Percentiles rank a stretch among this genome's conserved stretches.
Conservation (phyloP, 2,329 filamentous ascomycete genomes). For the Colletotrichum agaves region DNA sequence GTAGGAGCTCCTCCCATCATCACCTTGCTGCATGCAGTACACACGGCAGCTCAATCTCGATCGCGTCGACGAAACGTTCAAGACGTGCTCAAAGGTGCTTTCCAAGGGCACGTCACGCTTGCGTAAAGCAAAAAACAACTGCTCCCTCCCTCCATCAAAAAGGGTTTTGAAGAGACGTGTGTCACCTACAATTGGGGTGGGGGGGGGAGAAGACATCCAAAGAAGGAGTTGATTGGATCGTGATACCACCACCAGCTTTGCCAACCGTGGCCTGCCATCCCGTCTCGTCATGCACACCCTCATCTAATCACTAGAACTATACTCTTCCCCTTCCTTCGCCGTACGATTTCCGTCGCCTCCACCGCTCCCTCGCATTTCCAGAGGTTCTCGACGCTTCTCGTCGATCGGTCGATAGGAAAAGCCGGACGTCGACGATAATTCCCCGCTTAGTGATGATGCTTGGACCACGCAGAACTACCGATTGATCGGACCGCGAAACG, state of each 20-base stretch:
- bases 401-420: neutral
- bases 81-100: neutral
- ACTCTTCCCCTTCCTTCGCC: neutral
- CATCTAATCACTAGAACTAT: constrained; percentile 1
- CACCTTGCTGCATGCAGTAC: no score
- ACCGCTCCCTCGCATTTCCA: constrained; percentile 11
- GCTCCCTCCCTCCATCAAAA: no score
- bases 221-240: constrained; percentile 1
- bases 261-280: neutral
- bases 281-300: constrained; percentile 29
- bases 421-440: no score
- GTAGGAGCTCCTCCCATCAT: no score
- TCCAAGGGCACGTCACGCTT: constrained; percentile 7
- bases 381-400: neutral
- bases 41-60: constrained; percentile 30
- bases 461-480: neutral
- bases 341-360: neutral
- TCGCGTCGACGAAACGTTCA: neutral
- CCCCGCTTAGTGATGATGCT: neutral
- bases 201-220: no score
- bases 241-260: neutral
- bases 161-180: no score
- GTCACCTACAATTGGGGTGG: no score
- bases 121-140: neutral
- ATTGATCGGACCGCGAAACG: neutral